Conservation (phyloP, 108 stramenopile species). For the Seminavis robusta region DNA sequence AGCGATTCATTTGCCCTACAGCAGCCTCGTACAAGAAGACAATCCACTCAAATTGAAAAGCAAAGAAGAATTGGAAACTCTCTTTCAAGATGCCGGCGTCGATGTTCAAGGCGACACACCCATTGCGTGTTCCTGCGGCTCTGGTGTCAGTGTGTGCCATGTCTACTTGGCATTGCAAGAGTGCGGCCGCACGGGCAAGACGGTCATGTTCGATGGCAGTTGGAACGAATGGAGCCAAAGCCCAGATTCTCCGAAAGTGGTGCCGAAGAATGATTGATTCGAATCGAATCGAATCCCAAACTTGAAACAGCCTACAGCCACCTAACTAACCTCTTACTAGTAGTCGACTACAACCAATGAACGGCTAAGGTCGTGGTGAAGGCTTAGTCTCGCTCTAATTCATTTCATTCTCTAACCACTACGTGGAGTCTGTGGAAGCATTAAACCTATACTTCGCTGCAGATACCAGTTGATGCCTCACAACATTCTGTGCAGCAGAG, state of each 20-base stretch:
- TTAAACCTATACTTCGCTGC: too few relatives aligned
- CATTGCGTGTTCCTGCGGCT: constrained; percentile 60
- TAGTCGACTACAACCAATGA: too few relatives aligned
- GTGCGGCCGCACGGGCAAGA: constrained; percentile 42
- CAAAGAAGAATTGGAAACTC: constrained; percentile 28
- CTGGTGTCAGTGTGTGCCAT: constrained; percentile 68
- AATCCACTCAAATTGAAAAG: constrained; percentile 35
- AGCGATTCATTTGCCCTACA: constrained; percentile 60
- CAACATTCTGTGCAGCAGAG: too few relatives aligned
- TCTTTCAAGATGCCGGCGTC: constrained; percentile 42
- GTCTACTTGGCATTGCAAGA: constrained; percentile 57
- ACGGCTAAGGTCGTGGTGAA: too few relatives aligned
- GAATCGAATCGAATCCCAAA: too few relatives aligned
- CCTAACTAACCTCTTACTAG: too few relatives aligned
- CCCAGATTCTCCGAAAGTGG: constrained; percentile 46
- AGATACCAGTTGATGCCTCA: too few relatives aligned
- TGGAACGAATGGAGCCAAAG: constrained; percentile 70
- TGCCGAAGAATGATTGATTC: too few relatives aligned
- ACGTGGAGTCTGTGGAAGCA: too few relatives aligned
- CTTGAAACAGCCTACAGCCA: too few relatives aligned
- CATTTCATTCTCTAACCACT: too few relatives aligned
- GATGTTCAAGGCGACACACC: constrained; percentile 16
- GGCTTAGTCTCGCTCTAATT: too few relatives aligned
- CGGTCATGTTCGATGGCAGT: constrained; percentile 65
- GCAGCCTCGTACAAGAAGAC: constrained; percentile 23